Conservation (phyloP, 2,329 filamentous ascomycete genomes). For the Clarireedia hainanense region DNA sequence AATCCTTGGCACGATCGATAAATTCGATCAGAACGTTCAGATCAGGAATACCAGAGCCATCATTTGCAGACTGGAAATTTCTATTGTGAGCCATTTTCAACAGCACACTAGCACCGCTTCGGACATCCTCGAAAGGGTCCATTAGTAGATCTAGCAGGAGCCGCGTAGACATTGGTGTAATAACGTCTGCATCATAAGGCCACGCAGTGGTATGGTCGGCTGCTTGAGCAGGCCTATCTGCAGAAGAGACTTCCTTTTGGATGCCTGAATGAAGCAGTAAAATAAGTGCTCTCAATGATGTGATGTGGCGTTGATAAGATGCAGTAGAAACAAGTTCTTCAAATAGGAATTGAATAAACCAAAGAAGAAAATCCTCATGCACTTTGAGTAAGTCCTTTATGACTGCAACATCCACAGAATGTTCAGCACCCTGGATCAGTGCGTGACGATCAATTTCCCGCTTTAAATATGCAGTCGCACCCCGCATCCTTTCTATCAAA, state of each 20-base stretch:
- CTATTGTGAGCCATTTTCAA: conserved; percentile 41
- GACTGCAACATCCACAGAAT: conserved; percentile 3
- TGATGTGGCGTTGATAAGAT: conserved; percentile 85
- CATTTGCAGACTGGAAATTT: conserved; percentile 12
- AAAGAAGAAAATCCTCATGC: conserved; percentile 60
- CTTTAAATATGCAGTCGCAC: conserved; percentile 51
- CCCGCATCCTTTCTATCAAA: conserved; percentile 68
- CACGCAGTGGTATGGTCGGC: conserved; percentile 20
- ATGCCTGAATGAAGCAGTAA: conserved; percentile 46
- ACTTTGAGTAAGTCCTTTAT: conserved; percentile 25
- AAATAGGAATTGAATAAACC: conserved; percentile 67
- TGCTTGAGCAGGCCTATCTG: not conserved
- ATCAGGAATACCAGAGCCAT: not conserved
- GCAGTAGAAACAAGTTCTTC: conserved; percentile 70
- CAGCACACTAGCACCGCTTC: conserved; percentile 47
- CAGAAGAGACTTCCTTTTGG: not conserved
- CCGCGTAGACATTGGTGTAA: conserved; percentile 46
- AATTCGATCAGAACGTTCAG: conserved; percentile 37
- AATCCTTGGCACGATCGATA: conserved; percentile 43
- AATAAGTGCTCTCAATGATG: conserved; percentile 62
- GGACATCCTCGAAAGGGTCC: conserved; percentile 89
- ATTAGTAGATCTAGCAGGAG: conserved; percentile 71
- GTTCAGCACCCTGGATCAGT: conserved; percentile 7
- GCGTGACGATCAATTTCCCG: conserved; percentile 27
- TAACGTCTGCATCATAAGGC: conserved; percentile 27